phyloP scores from a whole-genome alignment of 2,329 filamentous ascomycete genomes.

The Alternaria dauci region DNA sequence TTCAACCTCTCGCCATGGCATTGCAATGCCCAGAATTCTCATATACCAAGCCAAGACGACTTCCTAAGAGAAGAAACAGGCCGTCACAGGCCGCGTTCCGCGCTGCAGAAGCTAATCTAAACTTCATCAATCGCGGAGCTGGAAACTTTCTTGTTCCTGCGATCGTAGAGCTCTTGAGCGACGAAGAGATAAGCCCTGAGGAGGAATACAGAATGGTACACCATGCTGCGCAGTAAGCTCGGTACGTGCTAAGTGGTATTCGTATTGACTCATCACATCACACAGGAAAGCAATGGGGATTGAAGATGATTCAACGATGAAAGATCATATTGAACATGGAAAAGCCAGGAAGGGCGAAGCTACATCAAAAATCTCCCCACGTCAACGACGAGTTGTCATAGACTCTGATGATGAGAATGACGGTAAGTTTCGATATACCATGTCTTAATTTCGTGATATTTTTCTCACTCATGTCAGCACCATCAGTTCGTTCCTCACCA shows the following conservation, averaged over 20 bases:
- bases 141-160: not conserved
- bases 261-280: not conserved
- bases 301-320: not conserved
- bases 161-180: not conserved
- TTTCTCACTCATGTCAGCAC: not conserved
- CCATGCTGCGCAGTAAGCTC: not conserved
- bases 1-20: not conserved
- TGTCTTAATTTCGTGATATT: not conserved
- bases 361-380: too few species aligned
- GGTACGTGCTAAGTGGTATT: fast-evolving
- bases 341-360: not conserved
- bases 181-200: not conserved
- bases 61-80: not conserved
- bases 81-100: not conserved
- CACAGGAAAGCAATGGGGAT: not conserved
- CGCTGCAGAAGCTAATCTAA: not conserved
- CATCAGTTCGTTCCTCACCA: not conserved
- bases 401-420: not conserved
- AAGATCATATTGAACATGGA: not conserved
- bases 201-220: not conserved
- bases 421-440: not conserved
- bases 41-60: not conserved
- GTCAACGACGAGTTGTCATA: not conserved
- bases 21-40: not conserved
- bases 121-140: not conserved